phyloP scores from a whole-genome alignment of 2,329 filamentous ascomycete species.

The Aureobasidium sp. region DNA sequence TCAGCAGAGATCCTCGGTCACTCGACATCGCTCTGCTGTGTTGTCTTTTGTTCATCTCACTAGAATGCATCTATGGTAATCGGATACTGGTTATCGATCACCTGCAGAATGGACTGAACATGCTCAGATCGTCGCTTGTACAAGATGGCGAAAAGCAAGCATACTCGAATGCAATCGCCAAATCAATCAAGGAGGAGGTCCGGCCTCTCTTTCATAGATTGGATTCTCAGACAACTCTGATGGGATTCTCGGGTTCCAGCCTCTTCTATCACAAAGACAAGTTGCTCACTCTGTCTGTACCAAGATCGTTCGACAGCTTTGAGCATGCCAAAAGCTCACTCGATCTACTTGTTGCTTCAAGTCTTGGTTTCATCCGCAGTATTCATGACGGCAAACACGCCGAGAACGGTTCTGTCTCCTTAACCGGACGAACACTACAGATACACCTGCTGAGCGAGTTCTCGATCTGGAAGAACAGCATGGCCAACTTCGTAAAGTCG shows the following conservation, averaged over 20 bases:
- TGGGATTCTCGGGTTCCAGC: not conserved
- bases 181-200: not conserved
- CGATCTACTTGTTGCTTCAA: not conserved
- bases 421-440: not conserved
- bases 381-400: not conserved
- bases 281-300: not conserved
- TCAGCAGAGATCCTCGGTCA: constrained; percentile 16
- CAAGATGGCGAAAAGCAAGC: not conserved
- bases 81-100: constrained; percentile 26
- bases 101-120: constrained; percentile 24
- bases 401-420: not conserved
- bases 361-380: not conserved
- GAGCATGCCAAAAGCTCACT: not conserved
- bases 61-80: constrained; percentile 25
- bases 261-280: not conserved
- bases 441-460: not conserved
- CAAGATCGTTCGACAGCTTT: not conserved
- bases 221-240: constrained; percentile 3
- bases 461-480: not conserved
- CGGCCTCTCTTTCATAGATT: not conserved
- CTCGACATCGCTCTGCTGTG: constrained; percentile 24
- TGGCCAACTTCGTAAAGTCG: not conserved
- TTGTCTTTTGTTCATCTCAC: constrained; percentile 25
- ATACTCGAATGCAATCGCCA: not conserved
- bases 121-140: not conserved